These are phyloP conservation scores for Chaetothyriales sp. DNA, from an alignment of 2,329 filamentous ascomycete species.

Conservation along the genomic window DNA sequence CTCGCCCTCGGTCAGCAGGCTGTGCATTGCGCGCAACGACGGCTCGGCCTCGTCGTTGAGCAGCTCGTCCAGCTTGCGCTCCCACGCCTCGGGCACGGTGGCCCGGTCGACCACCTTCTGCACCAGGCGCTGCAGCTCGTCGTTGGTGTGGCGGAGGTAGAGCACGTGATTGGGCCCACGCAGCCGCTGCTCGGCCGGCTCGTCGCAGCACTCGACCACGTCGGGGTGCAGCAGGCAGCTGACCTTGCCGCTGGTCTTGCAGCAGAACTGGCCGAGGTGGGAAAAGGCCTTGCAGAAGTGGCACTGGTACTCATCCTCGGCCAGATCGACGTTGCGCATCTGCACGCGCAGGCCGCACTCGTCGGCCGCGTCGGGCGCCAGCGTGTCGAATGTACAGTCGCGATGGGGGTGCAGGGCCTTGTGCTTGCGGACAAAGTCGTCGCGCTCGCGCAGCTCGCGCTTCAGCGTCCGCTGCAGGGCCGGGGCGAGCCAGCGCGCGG, in stretches of 20 bases:
- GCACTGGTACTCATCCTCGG: conserved; percentile 89
- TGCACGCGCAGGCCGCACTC: conserved; percentile 49
- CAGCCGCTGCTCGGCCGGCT: conserved; percentile 52
- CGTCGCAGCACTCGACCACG: conserved; percentile 64
- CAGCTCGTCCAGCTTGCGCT: conserved; percentile 72
- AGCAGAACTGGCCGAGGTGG: conserved; percentile 82
- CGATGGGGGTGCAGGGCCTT: conserved; percentile 40
- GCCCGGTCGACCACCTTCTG: conserved; percentile 78
- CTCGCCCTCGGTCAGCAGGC: conserved; percentile 81
- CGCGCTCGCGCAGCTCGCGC: conserved; percentile 56
- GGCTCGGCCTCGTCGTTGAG: conserved; percentile 74
- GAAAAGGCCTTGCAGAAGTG: conserved; percentile 82
- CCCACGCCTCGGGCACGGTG: conserved; percentile 72
- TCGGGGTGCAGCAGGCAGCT: conserved; percentile 75
- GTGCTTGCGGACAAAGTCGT: conserved; percentile 55
- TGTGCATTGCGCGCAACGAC: conserved; percentile 71
- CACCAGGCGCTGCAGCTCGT: conserved; percentile 51
- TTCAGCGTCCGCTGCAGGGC: conserved; percentile 66
- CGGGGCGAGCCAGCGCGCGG: conserved; percentile 86
- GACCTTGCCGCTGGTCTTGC: conserved; percentile 64
- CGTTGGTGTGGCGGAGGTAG: conserved; percentile 62
- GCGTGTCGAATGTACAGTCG: conserved; percentile 37
- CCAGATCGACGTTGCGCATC: conserved; percentile 58
- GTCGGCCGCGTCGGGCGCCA: conserved; percentile 20
- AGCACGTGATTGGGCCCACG: conserved; percentile 58